These are phyloP conservation scores for Candida qinlingensis DNA, from an alignment of 805 yeast species.

Conservation along the genomic window DNA sequence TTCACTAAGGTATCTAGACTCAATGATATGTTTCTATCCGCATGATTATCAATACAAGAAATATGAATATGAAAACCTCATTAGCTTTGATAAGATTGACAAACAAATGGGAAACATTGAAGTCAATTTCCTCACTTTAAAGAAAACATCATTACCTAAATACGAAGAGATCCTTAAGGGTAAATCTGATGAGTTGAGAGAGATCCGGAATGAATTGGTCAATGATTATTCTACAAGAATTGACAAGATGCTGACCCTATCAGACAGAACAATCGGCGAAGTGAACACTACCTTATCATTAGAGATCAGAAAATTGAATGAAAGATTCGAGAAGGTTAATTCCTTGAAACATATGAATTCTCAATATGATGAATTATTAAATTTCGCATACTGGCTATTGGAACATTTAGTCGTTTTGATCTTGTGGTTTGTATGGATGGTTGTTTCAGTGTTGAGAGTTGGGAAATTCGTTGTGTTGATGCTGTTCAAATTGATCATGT, in stretches of 20 bases:
- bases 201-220: conserved; percentile 18
- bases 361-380: conserved; percentile 28
- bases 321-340: conserved; percentile 38
- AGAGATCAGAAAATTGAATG: conserved; percentile 50
- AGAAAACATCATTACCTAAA: conserved; percentile 1
- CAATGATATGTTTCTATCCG: conserved; percentile 14
- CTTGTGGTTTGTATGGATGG: conserved; percentile 52
- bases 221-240: conserved; percentile 40
- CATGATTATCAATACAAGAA: conserved; percentile 18
- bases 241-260: conserved; percentile 54
- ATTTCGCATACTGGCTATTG: conserved; percentile 36
- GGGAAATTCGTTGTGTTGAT: conserved; percentile 16
- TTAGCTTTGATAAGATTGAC: conserved; percentile 12
- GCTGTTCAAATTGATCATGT: not conserved
- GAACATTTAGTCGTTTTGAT: conserved; percentile 49
- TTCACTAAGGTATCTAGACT: conserved; percentile 4
- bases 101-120: conserved; percentile 7
- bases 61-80: conserved; percentile 10
- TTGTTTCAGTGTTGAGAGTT: conserved; percentile 42
- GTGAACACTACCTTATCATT: conserved; percentile 66
- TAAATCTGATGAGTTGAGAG: conserved; percentile 16
- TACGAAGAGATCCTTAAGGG: conserved; percentile 15
- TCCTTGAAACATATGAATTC: conserved; percentile 26
- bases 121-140: conserved; percentile 1
- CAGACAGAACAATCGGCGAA: conserved; percentile 69